Percentiles rank a stretch among this genome's conserved stretches.
phyloP scores from a whole-genome alignment of 345 rosid species.

The Trapa bicornis region DNA sequence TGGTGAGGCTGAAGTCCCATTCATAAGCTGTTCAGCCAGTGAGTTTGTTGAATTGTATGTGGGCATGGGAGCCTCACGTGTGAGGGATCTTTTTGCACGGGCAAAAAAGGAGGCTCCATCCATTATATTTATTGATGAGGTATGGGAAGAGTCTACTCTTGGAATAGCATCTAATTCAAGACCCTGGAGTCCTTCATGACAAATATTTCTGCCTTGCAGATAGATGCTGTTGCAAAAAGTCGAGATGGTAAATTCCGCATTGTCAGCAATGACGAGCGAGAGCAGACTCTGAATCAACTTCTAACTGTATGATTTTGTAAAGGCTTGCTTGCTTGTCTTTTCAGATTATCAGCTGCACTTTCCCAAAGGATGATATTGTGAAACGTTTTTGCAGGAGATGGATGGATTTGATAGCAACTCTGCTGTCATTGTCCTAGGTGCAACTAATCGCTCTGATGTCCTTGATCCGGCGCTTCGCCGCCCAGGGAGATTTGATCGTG shows the following conservation, averaged over 20 bases:
- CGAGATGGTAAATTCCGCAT: constrained; percentile 22
- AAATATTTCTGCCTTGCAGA: not conserved
- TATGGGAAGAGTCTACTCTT: constrained; percentile 9
- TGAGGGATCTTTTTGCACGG: constrained; percentile 29
- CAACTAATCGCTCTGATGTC: constrained; percentile 17
- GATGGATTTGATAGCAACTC: constrained; percentile 29
- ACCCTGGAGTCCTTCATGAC: not conserved
- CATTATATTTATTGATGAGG: constrained; percentile 32
- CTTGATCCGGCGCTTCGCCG: constrained; percentile 27
- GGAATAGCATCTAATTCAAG: not conserved
- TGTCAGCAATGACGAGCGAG: constrained; percentile 24
- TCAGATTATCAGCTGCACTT: not conserved
- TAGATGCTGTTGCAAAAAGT: constrained; percentile 18
- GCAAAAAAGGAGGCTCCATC: constrained; percentile 34
- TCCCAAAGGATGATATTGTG: not conserved
- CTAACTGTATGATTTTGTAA: constrained; percentile 8
- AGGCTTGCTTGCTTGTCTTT: not conserved
- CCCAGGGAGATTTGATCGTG: constrained; percentile 31
- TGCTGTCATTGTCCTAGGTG: constrained; percentile 22
- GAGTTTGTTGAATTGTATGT: constrained; percentile 38
- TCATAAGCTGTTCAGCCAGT: constrained; percentile 24
- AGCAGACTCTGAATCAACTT: constrained; percentile 28
- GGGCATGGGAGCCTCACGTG: constrained; percentile 34
- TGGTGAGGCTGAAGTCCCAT: constrained; percentile 32
- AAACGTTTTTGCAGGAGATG: constrained; percentile 18